Evolutionary conservation across 2,329 filamentous ascomycete genomes (phyloP), one percentile per base, ranked within the genome.

Genomic region (Aspergillus terreus): DNA sequence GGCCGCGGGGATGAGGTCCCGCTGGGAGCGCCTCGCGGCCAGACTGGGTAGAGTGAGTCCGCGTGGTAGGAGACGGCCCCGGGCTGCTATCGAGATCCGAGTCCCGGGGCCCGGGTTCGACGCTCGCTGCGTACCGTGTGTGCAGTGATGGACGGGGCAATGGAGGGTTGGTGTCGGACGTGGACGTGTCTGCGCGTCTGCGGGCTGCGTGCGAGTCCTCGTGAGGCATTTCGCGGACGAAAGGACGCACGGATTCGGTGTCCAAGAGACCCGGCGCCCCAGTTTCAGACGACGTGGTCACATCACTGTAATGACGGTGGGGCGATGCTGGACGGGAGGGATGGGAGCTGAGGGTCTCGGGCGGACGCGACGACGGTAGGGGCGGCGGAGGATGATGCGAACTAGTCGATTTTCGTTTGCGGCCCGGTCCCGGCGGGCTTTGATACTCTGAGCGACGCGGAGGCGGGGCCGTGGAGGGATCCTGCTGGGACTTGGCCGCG

Each of bases 371-470:
- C 47, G 78, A 75, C 17, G 80, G 79, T 19, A 76, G 71, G 40
- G 79, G 79, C 51, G 75, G 73, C 5, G 76, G 67, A 53, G 75
- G 74, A 60, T 83, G 74, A 60, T 83, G 80, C 30, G 71, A 70
- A 25, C 78, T 77, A 64, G 77, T 73, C 40, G 87, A 85, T 74
- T 95, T 95, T 63, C 91, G 86, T 76, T 95, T 95, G 69, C 87
- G 88, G 12, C 60, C 61, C 30, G 90, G 88, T 10, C 60, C 61
- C 30, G 90, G 90, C 55, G 88, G 90, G 68, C 88, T 87, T 65
- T 84, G 83, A 70, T 84, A 80, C 65, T 86, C 83, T 69, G 76
- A 69, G 45, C 74, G 77, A 70, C 74, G 76, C 71, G 71, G 72
- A 67, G 67, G 67, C 55, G 63, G 73, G 70, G 78, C 73, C 61